These are phyloP conservation scores for Citrus maxima DNA, from an alignment of 345 rosid species.

Conservation along the genomic window DNA sequence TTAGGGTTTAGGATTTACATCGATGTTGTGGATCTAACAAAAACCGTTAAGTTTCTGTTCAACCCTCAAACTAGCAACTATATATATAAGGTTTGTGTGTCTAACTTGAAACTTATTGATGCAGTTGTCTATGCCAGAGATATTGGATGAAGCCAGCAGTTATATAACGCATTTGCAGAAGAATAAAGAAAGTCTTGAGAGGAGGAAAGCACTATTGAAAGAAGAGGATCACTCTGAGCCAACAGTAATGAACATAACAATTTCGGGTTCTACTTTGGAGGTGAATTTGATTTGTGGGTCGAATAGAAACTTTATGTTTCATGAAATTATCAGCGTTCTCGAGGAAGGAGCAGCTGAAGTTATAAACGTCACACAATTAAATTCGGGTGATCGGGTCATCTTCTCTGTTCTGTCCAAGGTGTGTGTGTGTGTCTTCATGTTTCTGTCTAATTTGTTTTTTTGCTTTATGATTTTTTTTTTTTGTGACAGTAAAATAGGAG, in stretches of 20 bases:
- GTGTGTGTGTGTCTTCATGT: too few species aligned
- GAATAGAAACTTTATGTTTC: slow-evolving; percentile 13
- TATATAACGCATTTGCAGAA: slow-evolving; percentile 2
- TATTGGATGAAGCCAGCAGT: not conserved
- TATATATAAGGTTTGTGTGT: not conserved
- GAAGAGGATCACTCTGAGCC: not conserved
- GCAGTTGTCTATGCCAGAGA: not conserved
- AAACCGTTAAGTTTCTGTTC: too few species aligned
- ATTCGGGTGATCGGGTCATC: too few species aligned
- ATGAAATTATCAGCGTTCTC: slow-evolving; percentile 23
- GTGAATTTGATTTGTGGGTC: slow-evolving; percentile 18
- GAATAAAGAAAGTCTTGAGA: not conserved
- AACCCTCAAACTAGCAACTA: too few species aligned
- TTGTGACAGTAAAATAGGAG: too few species aligned
- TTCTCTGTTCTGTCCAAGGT: too few species aligned
- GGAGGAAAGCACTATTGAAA: not conserved
- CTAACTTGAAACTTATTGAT: not conserved
- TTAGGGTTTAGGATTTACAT: too few species aligned
- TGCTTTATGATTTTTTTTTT: too few species aligned
- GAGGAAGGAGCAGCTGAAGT: slow-evolving; percentile 37
- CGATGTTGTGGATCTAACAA: too few species aligned
- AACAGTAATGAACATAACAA: slow-evolving; percentile 7
- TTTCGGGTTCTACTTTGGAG: slow-evolving; percentile 18
- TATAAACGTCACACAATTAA: slow-evolving; percentile 13
- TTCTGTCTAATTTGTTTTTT: too few species aligned